A percentile compares a stretch with the other conserved stretches of the same genome.
These are phyloP conservation scores for Russula abietina DNA, from an alignment of 768 basidiomycete species.

Conservation along the genomic window DNA sequence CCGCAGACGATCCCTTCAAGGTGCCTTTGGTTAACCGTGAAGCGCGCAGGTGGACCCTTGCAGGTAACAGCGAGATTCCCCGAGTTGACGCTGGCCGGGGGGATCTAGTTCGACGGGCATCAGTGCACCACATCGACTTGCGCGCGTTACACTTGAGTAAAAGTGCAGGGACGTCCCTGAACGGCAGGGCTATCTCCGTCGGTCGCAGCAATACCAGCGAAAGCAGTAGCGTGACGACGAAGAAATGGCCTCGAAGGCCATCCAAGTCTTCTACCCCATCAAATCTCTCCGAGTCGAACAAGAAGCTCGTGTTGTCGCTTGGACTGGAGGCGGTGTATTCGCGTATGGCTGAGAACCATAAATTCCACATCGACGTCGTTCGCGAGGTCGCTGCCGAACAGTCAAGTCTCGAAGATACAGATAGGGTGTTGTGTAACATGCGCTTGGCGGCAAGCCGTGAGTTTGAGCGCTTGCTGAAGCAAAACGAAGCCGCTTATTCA, in stretches of 20 bases:
- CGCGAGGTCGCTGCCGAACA: constrained; percentile 34
- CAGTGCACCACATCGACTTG: constrained; percentile 18
- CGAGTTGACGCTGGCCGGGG: background rate
- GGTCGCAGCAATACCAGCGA: constrained; percentile 11
- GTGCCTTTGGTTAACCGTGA: background rate
- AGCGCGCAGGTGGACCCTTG: constrained; percentile 5
- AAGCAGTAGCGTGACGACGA: constrained; percentile 2
- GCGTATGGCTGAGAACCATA: constrained; percentile 42
- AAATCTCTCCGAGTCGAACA: constrained; percentile 24
- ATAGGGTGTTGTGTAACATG: constrained; percentile 37
- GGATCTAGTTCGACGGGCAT: background rate
- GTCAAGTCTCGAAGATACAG: constrained; percentile 36
- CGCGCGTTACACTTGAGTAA: constrained; percentile 6
- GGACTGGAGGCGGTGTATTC: constrained; percentile 34
- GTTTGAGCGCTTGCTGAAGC: constrained; percentile 13
- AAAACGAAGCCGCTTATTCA: background rate
- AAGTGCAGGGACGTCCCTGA: constrained; percentile 1
- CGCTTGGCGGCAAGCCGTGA: constrained; percentile 33
- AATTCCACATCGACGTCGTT: constrained; percentile 39
- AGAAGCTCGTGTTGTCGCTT: constrained; percentile 26
- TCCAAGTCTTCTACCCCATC: constrained; percentile 4
- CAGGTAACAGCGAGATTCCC: background rate
- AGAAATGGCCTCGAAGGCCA: background rate
- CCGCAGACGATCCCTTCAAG: background rate
- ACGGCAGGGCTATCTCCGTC: background rate